phyloP scores from a whole-genome alignment of 257 asterid species.

The Voacanga thouarsii region DNA sequence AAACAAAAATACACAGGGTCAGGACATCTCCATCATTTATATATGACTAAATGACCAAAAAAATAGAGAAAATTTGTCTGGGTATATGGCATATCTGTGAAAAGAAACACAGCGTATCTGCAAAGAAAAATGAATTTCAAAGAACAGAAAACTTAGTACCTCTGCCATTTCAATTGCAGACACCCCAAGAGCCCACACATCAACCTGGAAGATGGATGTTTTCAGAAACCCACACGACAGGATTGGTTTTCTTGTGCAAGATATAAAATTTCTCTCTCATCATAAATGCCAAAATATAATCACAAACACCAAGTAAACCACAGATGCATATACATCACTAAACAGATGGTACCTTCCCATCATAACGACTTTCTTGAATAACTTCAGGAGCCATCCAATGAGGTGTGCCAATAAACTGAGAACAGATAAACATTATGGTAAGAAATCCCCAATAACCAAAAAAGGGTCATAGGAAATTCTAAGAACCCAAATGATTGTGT shows the following conservation, averaged over 20 bases:
- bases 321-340: background rate
- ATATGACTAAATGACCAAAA: background rate
- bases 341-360: conserved; percentile 69
- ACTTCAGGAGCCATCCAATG: conserved; percentile 99
- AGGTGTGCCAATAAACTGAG: conserved; percentile 95
- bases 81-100: too few species aligned
- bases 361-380: conserved; percentile 99
- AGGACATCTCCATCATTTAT: conserved; percentile 11
- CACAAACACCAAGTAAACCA: conserved; percentile 12
- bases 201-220: conserved; percentile 55
- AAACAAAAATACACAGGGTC: conserved; percentile 26
- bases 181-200: conserved; percentile 99
- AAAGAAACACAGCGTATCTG: too few species aligned
- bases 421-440: conserved; percentile 1
- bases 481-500: background rate
- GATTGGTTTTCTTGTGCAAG: background rate
- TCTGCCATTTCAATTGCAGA: conserved; percentile 99
- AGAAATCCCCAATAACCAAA: background rate
- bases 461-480: background rate
- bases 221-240: conserved; percentile 11
- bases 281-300: background rate
- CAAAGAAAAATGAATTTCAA: background rate
- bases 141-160: conserved; percentile 41
- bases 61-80: background rate
- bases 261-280: background rate